A percentile compares a stretch with the other conserved stretches of the same genome.
These are phyloP conservation scores for Phanerochaete sordida DNA, from an alignment of 768 basidiomycete genomes.

Conservation along the genomic window DNA sequence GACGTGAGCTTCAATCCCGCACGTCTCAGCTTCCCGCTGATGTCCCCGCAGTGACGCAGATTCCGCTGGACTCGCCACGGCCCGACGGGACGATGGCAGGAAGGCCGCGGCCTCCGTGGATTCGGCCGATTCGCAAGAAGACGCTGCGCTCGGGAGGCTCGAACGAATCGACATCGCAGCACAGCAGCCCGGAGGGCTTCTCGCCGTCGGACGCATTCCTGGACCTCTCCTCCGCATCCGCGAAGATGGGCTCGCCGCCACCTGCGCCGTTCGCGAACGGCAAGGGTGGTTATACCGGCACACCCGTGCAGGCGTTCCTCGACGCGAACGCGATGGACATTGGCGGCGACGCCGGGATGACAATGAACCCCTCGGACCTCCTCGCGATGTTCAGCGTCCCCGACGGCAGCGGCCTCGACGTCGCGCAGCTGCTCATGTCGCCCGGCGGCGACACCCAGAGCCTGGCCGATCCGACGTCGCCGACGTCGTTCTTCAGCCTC, in stretches of 20 bases:
- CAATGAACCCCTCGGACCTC: conserved; percentile 11
- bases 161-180: conserved; percentile 32
- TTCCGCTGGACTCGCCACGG: conserved; percentile 71
- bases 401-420: conserved; percentile 6
- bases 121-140: conserved; percentile 84
- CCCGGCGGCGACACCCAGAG: not conserved
- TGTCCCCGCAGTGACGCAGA: conserved; percentile 62
- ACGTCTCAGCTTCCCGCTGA: not conserved
- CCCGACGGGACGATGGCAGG: conserved; percentile 44
- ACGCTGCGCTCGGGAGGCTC: conserved; percentile 41
- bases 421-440: conserved; percentile 14
- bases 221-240: conserved; percentile 32
- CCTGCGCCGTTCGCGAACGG: conserved; percentile 14
- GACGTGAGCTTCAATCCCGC: conserved; percentile 56
- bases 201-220: conserved; percentile 58
- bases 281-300: not conserved
- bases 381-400: conserved; percentile 15
- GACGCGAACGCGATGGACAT: conserved; percentile 1
- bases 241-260: conserved; percentile 16
- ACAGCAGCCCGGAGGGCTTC: conserved; percentile 60
- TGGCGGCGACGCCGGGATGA: not conserved
- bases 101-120: conserved; percentile 72
- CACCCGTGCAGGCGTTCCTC: conserved; percentile 11
- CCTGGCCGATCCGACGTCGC: not conserved
- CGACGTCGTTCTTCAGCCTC: not conserved